Evolutionary conservation across 2,329 filamentous ascomycete genomes (phyloP).

Genomic region (Botrytis cinerea): DNA sequence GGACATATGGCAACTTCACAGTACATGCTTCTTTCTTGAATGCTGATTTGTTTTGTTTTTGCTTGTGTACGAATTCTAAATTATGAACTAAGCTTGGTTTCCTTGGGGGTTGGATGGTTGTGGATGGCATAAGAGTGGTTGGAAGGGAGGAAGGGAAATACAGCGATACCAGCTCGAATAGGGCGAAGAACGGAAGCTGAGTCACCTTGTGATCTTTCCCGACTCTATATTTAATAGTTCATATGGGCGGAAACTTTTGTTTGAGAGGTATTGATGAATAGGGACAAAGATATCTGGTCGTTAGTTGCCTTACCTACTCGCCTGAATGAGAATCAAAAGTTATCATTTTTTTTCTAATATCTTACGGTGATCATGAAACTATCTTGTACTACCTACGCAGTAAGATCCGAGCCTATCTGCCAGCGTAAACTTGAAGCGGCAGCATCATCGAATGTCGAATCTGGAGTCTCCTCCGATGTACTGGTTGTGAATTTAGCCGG

Average conservation of each 20-base stretch:
- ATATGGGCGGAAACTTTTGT: background rate
- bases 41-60: background rate
- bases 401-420: background rate
- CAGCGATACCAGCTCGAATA: background rate
- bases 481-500: background rate
- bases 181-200: background rate
- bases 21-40: constrained; percentile 1
- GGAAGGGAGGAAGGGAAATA: background rate
- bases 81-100: background rate
- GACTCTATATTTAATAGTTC: background rate
- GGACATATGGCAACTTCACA: constrained; percentile 21
- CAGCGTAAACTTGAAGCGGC: background rate
- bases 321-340: constrained; percentile 15
- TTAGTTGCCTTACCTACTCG: background rate
- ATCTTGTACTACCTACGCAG: background rate
- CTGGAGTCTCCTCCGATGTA: background rate
- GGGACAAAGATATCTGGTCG: background rate
- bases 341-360: background rate
- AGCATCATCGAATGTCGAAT: background rate
- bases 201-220: background rate
- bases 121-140: background rate
- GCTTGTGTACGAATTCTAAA: background rate
- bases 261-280: background rate
- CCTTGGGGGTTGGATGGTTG: background rate
- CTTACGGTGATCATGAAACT: background rate